A percentile compares a stretch with the other conserved stretches of the same genome.
These are phyloP conservation scores for Picochlorum sp. DNA, from an alignment of 139 green algal species.

Conservation along the genomic window DNA sequence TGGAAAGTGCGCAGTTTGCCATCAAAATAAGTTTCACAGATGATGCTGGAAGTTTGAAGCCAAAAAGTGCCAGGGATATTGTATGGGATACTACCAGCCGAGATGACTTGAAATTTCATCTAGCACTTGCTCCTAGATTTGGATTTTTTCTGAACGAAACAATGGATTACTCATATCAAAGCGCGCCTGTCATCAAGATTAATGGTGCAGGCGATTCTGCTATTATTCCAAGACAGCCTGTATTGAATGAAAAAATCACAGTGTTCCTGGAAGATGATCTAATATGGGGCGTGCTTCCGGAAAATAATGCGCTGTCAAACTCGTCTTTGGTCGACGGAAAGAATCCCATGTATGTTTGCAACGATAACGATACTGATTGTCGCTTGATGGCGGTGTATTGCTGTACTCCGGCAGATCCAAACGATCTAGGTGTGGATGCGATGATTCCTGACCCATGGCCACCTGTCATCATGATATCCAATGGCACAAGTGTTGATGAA, in stretches of 20 bases:
- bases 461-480: not conserved
- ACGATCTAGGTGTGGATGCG: slow-evolving; percentile 2
- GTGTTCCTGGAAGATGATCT: slow-evolving; percentile 28
- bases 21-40: slow-evolving; percentile 33
- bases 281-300: slow-evolving; percentile 40
- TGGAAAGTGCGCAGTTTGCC: slow-evolving; percentile 28
- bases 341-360: not conserved
- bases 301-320: too few species aligned
- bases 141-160: slow-evolving; percentile 32
- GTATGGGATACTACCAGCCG: slow-evolving; percentile 8
- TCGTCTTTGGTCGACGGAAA: too few species aligned
- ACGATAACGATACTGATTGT: slow-evolving; percentile 6
- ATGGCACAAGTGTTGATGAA: not conserved
- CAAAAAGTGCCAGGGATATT: too few species aligned
- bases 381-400: slow-evolving; percentile 40
- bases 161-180: slow-evolving; percentile 48
- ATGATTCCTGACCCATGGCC: slow-evolving; percentile 33
- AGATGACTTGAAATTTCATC: slow-evolving; percentile 9
- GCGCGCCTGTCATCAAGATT: slow-evolving; percentile 22
- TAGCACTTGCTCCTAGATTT: slow-evolving; percentile 25
- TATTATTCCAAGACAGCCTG: slow-evolving; percentile 32
- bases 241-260: slow-evolving; percentile 40
- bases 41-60: slow-evolving; percentile 17
- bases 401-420: slow-evolving; percentile 21
- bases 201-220: not conserved